Base-by-base conservation (phyloP, 768 basidiomycete species). In the Tremella fuciformis region DNA sequence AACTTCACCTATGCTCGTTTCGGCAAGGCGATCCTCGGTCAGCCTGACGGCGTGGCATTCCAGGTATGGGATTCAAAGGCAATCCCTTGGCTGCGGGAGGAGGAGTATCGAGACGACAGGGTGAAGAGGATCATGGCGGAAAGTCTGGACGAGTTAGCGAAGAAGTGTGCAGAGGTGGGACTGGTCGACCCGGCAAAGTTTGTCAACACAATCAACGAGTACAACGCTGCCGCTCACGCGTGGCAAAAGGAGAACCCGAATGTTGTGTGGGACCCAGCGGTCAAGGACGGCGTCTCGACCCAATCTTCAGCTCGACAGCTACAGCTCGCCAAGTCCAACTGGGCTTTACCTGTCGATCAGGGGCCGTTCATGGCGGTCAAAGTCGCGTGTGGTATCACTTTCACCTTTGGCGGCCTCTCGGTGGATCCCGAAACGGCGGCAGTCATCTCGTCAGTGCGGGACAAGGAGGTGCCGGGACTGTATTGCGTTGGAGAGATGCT, bases 341-440 rank as follows among this genome's bases (percentile, higher is more conserved):
- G 42, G 42, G 42, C 42, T 18, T 15, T 46, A 22, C 42, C 42
- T 22, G 16, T 46, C 42, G 42, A 46, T 18, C n/a, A 46, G 15
- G 42, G 42, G n/a, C 42, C 42, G 22, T 46, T 46, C 42, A 46
- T 46, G 42, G 42, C 42, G n/a, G 42, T 46, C 22, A 46, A 46
- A 46, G 42, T 46, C 42, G 22, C 42, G 8, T 46, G 42, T 46
- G 42, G 42, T 15, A 22, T 46, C 8, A 46, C 42, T 15, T 46
- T 46, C 15, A 46, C 42, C 6, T 46, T 46, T 22, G 42, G 42
- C 42, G 42, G 42, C 42, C 16, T 46, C 6, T 22, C n/a, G 6
- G 42, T 46, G 18, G 16, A 46, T 22, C 42, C 42, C 42, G 42
- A 46, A 15, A 46, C 42, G 15, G 42, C 42, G 8, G 42, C 42